Percentiles rank a stretch among this genome's conserved stretches.
Conservation (phyloP, 371 early-diverging fungal genomes). For the Mucor saturninus region DNA sequence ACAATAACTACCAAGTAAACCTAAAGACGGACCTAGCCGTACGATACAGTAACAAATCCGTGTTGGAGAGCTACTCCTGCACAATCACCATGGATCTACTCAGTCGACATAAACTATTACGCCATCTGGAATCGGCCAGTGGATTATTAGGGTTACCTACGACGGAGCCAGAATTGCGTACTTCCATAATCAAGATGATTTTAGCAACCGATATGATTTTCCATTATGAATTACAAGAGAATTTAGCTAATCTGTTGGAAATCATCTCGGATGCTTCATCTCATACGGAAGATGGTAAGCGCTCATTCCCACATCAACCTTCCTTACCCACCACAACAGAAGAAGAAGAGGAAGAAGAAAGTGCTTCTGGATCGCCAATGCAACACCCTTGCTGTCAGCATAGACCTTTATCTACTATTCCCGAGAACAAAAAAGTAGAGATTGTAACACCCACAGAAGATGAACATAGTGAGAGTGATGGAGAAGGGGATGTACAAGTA, state of each 20-base stretch:
- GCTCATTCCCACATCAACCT: slow-evolving; percentile 21
- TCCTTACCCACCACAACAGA: slow-evolving; percentile 28
- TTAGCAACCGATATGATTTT: slow-evolving; percentile 89
- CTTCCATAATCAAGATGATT: slow-evolving; percentile 67
- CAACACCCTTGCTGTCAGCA: neutral
- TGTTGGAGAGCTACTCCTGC: slow-evolving; percentile 87
- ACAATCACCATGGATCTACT: slow-evolving; percentile 73
- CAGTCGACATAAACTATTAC: slow-evolving; percentile 70
- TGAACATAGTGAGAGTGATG: neutral
- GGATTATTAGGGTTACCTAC: slow-evolving; percentile 39
- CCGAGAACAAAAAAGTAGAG: neutral
- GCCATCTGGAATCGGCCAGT: slow-evolving; percentile 35
- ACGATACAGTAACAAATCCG: slow-evolving; percentile 75
- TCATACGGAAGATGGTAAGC: slow-evolving; percentile 3
- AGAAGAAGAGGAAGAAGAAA: slow-evolving; percentile 29
- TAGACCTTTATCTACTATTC: neutral
- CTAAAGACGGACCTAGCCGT: slow-evolving; percentile 76
- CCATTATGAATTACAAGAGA: slow-evolving; percentile 83
- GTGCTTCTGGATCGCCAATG: neutral
- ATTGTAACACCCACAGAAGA: neutral
- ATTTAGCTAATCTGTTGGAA: slow-evolving; percentile 51
- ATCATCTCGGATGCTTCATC: slow-evolving; percentile 26
- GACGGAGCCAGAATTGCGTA: slow-evolving; percentile 56
- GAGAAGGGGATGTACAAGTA: slow-evolving; percentile 24
- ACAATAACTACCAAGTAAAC: slow-evolving; percentile 89